Evolutionary conservation across 139 green algal genomes (phyloP).

Genomic region (Chlamydomonas sphaeroides): DNA sequence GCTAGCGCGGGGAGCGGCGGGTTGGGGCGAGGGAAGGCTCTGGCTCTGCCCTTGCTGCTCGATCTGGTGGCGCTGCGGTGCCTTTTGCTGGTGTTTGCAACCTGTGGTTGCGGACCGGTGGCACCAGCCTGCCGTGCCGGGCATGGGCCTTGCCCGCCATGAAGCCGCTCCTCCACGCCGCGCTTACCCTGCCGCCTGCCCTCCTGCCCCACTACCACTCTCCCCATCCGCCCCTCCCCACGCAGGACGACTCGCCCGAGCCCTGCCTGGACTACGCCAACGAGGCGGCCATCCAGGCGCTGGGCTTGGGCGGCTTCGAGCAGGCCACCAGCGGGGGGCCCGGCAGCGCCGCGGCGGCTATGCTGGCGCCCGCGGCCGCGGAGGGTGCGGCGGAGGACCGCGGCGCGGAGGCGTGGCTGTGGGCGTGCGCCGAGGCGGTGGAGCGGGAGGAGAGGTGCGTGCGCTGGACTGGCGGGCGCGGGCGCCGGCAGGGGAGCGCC

Average conservation of each 20-base stretch:
- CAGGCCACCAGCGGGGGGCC: slow-evolving; percentile 38
- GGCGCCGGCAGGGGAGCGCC: too few relatives aligned
- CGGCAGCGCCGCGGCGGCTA: too few relatives aligned
- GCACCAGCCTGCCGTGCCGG: too few relatives aligned
- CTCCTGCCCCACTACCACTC: too few relatives aligned
- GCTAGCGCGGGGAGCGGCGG: background rate
- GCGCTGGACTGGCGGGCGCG: background rate
- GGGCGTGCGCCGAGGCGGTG: slow-evolving; percentile 10
- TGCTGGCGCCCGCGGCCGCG: background rate
- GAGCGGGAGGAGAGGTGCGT: slow-evolving; percentile 23
- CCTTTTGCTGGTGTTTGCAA: too few relatives aligned
- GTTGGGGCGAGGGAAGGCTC: too few relatives aligned
- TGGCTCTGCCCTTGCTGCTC: too few relatives aligned
- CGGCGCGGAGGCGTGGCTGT: slow-evolving; percentile 33
- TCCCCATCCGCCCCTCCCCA: background rate
- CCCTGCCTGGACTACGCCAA: slow-evolving; percentile 62
- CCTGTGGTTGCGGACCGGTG: too few relatives aligned
- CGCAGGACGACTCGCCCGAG: slow-evolving; percentile 51
- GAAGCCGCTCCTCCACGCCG: too few relatives aligned
- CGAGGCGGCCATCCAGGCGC: slow-evolving; percentile 26
- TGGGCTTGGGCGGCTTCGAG: slow-evolving; percentile 28
- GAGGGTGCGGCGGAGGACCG: background rate
- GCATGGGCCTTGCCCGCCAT: too few relatives aligned
- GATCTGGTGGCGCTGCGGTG: too few relatives aligned
- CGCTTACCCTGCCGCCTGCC: background rate